A percentile compares a stretch with the other conserved stretches of the same genome.
Evolutionary conservation across 257 asterid species (phyloP).

Genomic region (Fraxinus anomala): DNA sequence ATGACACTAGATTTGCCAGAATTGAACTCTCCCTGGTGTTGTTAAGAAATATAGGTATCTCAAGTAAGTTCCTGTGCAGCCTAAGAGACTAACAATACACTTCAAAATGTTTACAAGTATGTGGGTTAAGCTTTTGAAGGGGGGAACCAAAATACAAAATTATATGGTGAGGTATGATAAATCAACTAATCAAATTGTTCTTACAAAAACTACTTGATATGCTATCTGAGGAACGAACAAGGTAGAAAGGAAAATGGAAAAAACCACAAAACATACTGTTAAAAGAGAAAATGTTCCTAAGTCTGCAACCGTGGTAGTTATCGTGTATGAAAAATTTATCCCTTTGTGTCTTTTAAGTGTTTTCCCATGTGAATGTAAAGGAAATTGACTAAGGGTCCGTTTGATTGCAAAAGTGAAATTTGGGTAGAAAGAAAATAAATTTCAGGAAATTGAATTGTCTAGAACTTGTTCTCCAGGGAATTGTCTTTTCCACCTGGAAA

Average conservation of each 20-base stretch:
- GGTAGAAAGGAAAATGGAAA: neutral
- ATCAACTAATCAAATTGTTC: conserved; percentile 18
- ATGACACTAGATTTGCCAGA: conserved; percentile 96
- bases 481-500: too few relatives aligned
- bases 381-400: neutral
- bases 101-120: conserved; percentile 21
- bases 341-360: neutral
- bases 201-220: conserved; percentile 5
- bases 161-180: conserved; percentile 10
- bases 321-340: neutral
- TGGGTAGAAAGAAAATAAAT: too few relatives aligned
- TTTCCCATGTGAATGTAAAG: neutral
- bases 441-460: too few relatives aligned
- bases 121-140: conserved; percentile 28
- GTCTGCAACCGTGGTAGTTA: neutral
- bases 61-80: conserved; percentile 25
- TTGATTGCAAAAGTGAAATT: too few relatives aligned
- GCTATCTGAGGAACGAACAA: neutral
- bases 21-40: conserved; percentile 91
- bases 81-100: conserved; percentile 19
- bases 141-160: conserved; percentile 20
- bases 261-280: neutral
- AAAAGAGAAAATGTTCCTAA: neutral
- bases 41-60: conserved; percentile 31
- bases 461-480: too few relatives aligned